Base-by-base conservation (phyloP, 78 protist genomes). In the Planoprotostelium fungivorum region DNA sequence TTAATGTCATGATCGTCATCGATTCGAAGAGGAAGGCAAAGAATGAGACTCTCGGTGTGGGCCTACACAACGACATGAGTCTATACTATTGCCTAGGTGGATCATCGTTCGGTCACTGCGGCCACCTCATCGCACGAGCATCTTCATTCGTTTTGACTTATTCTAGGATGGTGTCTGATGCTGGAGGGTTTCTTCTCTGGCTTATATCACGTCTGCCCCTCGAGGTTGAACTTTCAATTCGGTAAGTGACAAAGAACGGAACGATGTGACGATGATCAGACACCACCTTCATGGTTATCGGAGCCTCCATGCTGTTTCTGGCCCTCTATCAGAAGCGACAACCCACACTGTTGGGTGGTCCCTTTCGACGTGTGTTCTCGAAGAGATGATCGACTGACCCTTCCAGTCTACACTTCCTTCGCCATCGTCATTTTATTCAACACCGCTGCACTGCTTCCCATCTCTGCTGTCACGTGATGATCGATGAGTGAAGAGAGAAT, bases 121-220 rank as follows among this genome's bases (percentile, higher is more conserved):
- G n/a, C n/a, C n/a, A n/a, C n/a, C n/a, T n/a, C n/a, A n/a, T n/a
- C n/a, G n/a, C n/a, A n/a, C 73, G 73, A 51, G 73, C 5, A 25
- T 51, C 16, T 51, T 51, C 73, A 51, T 25, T 51, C 73, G 16
- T 51, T 51, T 51, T 51, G 73, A 51, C n/a, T 51, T 25, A 51
- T 5, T 51, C 5, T 51, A 51, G 73, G 73, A 16, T 51, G 73
- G 73, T 51, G 73, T 28, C 87, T 92, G 28, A 28, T 89, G 0
- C 88, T 88, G 0, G 94, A 92, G 37, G 94, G 94, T 38, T 36
- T 92, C 10, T 92, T 89, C 38, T 92, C 94, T 23, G 94, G 90
- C 29, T 87, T 92, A 1, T 92, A 92, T 37, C 94, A 92, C 85
- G 91, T 92, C 73, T 92, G 94, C n/a, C 94, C 94, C 83, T 92